Percentiles rank a stretch among this genome's conserved stretches.
phyloP scores from a whole-genome alignment of 1,284 basidiomycete species.

The Hemileia vastatrix region DNA sequence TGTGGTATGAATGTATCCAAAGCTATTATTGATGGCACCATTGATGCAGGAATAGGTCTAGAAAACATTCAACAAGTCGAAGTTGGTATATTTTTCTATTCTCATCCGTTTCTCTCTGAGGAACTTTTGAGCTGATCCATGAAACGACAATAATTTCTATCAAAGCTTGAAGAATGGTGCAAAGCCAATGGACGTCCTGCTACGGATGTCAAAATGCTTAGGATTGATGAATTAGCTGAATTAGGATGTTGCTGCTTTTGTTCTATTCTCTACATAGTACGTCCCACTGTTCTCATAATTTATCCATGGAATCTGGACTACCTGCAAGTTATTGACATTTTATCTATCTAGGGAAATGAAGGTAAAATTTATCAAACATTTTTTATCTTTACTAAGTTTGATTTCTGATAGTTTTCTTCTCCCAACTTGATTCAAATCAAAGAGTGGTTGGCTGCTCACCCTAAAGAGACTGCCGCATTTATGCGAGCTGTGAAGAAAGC shows the following conservation, averaged over 20 bases:
- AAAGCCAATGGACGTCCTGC: conserved; percentile 39
- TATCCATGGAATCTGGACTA: neutral
- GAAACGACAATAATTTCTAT: neutral
- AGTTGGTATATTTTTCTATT: conserved; percentile 6
- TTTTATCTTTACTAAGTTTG: neutral
- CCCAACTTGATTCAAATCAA: neutral
- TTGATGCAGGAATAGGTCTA: conserved; percentile 46
- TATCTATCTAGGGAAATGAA: conserved; percentile 14
- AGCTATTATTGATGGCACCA: conserved; percentile 44
- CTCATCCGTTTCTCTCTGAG: no score
- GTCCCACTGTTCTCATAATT: neutral
- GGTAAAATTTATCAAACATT: neutral
- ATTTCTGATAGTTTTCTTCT: neutral
- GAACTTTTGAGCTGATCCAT: no score
- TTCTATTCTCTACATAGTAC: conserved; percentile 33
- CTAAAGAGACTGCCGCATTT: conserved; percentile 44
- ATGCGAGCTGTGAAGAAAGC: conserved; percentile 46
- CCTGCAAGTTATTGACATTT: neutral
- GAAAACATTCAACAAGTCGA: conserved; percentile 45
- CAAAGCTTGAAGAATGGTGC: conserved; percentile 45
- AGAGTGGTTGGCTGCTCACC: conserved; percentile 33
- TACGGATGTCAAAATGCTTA: conserved; percentile 46
- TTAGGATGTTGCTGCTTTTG: conserved; percentile 46
- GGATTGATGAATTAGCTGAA: conserved; percentile 44
- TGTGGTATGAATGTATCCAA: conserved; percentile 47